Evolutionary conservation across 2,329 filamentous ascomycete species (phyloP), one percentile per base, ranked within the genome.

Genomic region (Penicillium sp.): DNA sequence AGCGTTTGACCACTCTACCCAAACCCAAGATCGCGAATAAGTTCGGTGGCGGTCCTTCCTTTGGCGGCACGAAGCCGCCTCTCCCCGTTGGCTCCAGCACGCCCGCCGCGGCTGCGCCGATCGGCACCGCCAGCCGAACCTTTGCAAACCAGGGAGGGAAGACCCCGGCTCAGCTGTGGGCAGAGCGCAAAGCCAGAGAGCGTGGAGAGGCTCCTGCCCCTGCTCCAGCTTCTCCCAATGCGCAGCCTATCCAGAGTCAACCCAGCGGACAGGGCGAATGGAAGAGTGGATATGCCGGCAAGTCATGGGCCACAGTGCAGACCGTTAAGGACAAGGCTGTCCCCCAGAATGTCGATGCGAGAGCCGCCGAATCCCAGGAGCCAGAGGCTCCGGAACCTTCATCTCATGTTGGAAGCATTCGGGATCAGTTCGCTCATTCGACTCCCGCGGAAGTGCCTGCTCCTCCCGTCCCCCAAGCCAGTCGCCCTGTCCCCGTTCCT

Each of bases 131-230:
- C 34, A 95, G 90, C 75, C 86, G 90, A 66, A 96, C 91, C 0
- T 99, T 97, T 77, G 94, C 94, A 15, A 92, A 96, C 61, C 80
- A 95, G 71, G 92, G 89, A 58, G 94, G 94, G 57, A 99, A 97
- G 79, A 97, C 94, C 5, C 94, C 94, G 6, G 92, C 94, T 28
- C 94, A 99, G 72, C 76, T 96, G 33, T 99, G 94, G 94, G 93
- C 93, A 0, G 94, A 99, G 78, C 95, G 92, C 78, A 97, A 97
- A 78, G 93, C 89, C 34, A 86, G 85, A 55, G 85, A 94, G 70
- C 81, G 86, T 52, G 85, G 82, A 21, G 61, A 71, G 72, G 76
- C 70, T 45, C 76, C 81, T 45, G 74, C 77, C 24, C 71, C 79
- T 72, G 76, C 70, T 46, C 76, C 81, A 45, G 74, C 77, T 26